Base-by-base conservation (phyloP, 2,329 filamentous ascomycete genomes). In the Aspergillus hiratsukae region DNA sequence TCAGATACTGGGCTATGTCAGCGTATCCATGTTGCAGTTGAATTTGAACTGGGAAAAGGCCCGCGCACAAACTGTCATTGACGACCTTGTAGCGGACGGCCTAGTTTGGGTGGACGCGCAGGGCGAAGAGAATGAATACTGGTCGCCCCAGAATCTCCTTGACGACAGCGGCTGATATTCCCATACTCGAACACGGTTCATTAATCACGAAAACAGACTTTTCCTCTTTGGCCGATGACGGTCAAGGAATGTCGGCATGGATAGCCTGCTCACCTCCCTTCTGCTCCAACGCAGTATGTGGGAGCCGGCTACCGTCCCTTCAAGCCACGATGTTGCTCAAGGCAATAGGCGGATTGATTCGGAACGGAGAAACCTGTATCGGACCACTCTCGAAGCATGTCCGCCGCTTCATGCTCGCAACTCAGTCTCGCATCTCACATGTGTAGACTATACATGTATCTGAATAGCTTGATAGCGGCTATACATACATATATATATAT, bases 41-140 rank as follows among this genome's bases (percentile, higher is more conserved):
- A 99, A 99, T 71, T 76, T 99, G 28, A 82, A 81, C 17, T 99
- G 94, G 94, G 87, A 93, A 63, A 80, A 84, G 48, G 89, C 91
- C 5, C 82, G 94, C 61, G 89, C 91, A n/a, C 83, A 88, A 70
- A 96, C 94, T 0, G 91, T 93, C 1, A 83, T 97, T 52, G 91
- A 97, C 60, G 94, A 99, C 73, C 77, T 99, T 35, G 81, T 97
- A 52, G 86, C 87, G 0, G 91, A 95, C 67, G 91, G 91, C 52
- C 84, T 99, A 78, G 84, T 99, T 14, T 99, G 94, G 94, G 86
- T 97, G 5, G 94, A 99, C 74, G 85, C 84, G 63, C 91, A 97
- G 76, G 86, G 81, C 35, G 81, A 83, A 8, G 93, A 97, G 76
- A 91, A 87, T 73, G 92, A 97, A 74, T 99, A 97, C 67, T 99